phyloP scores from a whole-genome alignment of 164 flowering plant genomes.

The Sedum album region DNA sequence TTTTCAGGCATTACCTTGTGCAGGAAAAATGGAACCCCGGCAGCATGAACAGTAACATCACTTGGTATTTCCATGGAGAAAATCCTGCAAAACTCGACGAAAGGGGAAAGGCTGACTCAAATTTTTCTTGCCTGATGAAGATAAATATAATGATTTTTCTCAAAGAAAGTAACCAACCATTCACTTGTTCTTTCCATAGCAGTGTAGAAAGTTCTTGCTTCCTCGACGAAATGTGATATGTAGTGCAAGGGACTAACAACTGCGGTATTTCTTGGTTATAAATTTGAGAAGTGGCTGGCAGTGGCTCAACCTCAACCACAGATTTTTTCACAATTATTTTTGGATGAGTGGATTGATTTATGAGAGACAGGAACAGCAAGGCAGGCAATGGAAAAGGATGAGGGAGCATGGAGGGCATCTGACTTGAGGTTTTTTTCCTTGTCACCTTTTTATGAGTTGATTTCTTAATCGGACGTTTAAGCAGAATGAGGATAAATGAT shows the following conservation, averaged over 20 bases:
- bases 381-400: not conserved
- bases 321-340: not conserved
- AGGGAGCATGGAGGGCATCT: not conserved
- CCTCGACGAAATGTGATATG: constrained; percentile 13
- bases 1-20: constrained; percentile 55
- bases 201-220: constrained; percentile 56
- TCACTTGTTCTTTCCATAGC: constrained; percentile 88
- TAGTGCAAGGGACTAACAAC: not conserved
- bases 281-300: not conserved
- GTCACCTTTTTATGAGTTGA: not conserved
- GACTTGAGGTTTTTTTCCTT: not conserved
- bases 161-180: constrained; percentile 33
- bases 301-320: not conserved
- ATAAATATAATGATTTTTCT: too few species aligned
- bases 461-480: not conserved
- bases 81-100: constrained; percentile 55
- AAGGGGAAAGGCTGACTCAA: not conserved
- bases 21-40: constrained; percentile 64
- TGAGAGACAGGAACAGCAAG: not conserved
- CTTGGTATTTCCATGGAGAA: constrained; percentile 88
- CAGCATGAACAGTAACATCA: constrained; percentile 61
- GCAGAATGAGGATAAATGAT: not conserved
- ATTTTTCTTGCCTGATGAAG: not conserved
- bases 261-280: not conserved
- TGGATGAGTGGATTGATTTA: constrained; percentile 1